Evolutionary conservation across 169 alveolate genomes (phyloP), one percentile per base, ranked within the genome.

Genomic region (Plasmodium gonderi): DNA sequence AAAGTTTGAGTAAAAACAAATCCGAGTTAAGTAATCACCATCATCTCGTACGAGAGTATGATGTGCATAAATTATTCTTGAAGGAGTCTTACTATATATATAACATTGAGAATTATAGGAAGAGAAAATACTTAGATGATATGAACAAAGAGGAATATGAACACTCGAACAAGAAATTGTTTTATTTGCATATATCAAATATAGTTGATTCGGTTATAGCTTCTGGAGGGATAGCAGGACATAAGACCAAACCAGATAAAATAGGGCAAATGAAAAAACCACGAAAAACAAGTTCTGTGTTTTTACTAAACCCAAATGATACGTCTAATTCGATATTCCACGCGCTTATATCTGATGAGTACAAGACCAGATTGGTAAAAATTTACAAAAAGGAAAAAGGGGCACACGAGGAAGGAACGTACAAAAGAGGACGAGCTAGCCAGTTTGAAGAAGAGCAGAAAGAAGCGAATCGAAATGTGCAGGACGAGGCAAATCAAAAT

Each of bases 71-170:
- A 40, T 75, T 87, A 64, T 87, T 67, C 38, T 31, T 49, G 38
- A 75, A 75, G 9, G 87, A 75, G 29, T 26, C 51, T 12, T 44
- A 74, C 49, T 87, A 87, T 42, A 75, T 87, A 14, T 87, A 87
- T 23, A 87, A 75, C 49, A 87, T 87, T 31, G 93, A 87, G 31
- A 87, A 44, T 60, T 75, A 64, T 26, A 31, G 93, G 79, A 87
- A 75, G 47, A 75, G 47, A 54, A 75, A 75, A 75, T 68, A 40
- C 47, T 40, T 87, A 38, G 40, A 87, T 23, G 72, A 45, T 12
- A 20, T 54, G 17, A 87, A 60, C 29, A 87, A 87, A 33, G 93
- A 87, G n/a, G 93, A 87, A 23, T 38, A 38, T 23, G 87, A 87
- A 14, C 78, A 54, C 12, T 23, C 33, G 26, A 87, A 54, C 38